A percentile compares a stretch with the other conserved stretches of the same genome.
Evolutionary conservation across 805 yeast species (phyloP).

Genomic region (Blastobotrys attinorum): DNA sequence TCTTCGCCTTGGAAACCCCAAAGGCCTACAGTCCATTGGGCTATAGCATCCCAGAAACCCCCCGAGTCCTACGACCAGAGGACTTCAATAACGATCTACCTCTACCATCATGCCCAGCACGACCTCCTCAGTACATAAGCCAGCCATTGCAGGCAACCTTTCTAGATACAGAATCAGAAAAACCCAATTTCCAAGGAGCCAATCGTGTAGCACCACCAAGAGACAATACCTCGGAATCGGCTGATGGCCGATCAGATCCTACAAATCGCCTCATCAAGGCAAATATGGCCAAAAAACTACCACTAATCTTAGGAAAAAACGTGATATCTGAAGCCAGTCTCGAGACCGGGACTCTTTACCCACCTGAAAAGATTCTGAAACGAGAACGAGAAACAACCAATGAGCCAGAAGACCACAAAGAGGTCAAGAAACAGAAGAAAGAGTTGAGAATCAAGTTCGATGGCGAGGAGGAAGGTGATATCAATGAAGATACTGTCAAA

Average conservation of each 20-base stretch:
- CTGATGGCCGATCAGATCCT: constrained; percentile 6
- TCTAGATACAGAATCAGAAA: constrained; percentile 23
- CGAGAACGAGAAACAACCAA: constrained; percentile 13
- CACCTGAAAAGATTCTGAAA: constrained; percentile 8
- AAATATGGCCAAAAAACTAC: neutral
- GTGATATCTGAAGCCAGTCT: constrained; percentile 12
- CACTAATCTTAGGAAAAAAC: constrained; percentile 10
- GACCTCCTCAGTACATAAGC: constrained; percentile 20
- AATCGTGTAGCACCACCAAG: constrained; percentile 9
- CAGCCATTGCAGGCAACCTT: constrained; percentile 24
- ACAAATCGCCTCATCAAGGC: neutral
- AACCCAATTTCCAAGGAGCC: constrained; percentile 10
- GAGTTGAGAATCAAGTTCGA: constrained; percentile 14
- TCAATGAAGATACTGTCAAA: constrained; percentile 20
- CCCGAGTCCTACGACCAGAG: constrained; percentile 16
- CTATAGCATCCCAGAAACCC: constrained; percentile 17
- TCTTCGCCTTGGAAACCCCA: constrained; percentile 19
- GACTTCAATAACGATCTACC: constrained; percentile 23
- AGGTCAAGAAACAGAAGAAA: constrained; percentile 15
- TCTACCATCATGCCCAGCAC: constrained; percentile 18
- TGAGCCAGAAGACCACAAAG: constrained; percentile 12
- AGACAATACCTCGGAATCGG: constrained; percentile 1
- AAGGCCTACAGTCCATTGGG: constrained; percentile 24
- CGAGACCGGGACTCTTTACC: constrained; percentile 4
- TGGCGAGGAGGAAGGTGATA: constrained; percentile 17